Conservation (phyloP, 2,329 filamentous ascomycete species). For the Penicillium oxalicum region DNA sequence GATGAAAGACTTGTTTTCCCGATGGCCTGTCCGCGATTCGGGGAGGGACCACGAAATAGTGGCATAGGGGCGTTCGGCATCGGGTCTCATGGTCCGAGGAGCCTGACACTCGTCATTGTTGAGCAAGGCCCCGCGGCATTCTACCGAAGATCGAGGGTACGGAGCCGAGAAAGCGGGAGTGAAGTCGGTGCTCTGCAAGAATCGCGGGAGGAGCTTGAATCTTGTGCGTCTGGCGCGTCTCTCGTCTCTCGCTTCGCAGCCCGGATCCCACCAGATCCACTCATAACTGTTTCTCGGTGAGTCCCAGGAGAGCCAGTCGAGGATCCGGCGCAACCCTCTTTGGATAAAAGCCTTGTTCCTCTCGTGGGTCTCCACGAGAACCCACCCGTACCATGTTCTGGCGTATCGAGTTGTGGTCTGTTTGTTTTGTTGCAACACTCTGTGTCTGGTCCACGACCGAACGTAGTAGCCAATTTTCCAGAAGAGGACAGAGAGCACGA, state of each 20-base stretch:
- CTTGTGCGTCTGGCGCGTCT: slow-evolving; percentile 14
- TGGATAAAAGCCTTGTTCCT: slow-evolving; percentile 22
- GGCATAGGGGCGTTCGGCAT: not conserved
- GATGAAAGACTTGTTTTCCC: too few relatives aligned
- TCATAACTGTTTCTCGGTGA: slow-evolving; percentile 31
- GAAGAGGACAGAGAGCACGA: slow-evolving; percentile 32
- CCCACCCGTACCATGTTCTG: slow-evolving; percentile 41
- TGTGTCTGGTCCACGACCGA: slow-evolving; percentile 31
- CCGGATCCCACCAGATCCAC: slow-evolving; percentile 40
- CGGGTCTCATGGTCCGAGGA: not conserved
- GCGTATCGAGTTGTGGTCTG: slow-evolving; percentile 29
- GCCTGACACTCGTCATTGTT: not conserved
- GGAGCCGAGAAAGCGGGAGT: slow-evolving; percentile 23
- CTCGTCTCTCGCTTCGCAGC: slow-evolving; percentile 19
- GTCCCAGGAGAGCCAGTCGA: slow-evolving; percentile 29
- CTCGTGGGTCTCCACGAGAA: slow-evolving; percentile 28
- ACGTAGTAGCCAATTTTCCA: slow-evolving; percentile 37
- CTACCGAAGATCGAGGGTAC: slow-evolving; percentile 15
- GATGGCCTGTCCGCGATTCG: too few relatives aligned
- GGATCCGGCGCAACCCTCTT: slow-evolving; percentile 16
- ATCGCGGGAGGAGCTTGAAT: slow-evolving; percentile 23
- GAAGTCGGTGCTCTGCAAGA: slow-evolving; percentile 23
- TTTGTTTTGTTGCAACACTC: slow-evolving; percentile 30
- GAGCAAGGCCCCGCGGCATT: slow-evolving; percentile 5
- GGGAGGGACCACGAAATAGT: not conserved